Evolutionary conservation across 2,329 filamentous ascomycete species (phyloP).

Genomic region (Xylaria sp.): DNA sequence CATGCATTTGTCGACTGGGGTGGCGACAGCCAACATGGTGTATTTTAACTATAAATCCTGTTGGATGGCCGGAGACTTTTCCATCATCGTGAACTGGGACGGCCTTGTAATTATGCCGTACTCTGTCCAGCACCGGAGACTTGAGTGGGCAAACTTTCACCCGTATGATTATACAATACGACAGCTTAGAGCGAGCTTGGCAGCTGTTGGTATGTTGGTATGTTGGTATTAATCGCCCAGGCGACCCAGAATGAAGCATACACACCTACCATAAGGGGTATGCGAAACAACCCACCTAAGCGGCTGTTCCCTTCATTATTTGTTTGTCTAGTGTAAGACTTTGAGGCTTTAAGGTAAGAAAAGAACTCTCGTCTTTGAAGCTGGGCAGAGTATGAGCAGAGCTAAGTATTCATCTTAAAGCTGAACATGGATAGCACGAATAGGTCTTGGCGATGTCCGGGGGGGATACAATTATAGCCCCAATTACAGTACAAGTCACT

Average conservation of each 20-base stretch:
- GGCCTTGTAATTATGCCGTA: slow-evolving; percentile 13
- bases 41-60: neutral
- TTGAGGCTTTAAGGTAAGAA: no score
- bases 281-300: no score
- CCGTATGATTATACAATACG: slow-evolving; percentile 9
- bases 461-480: no score
- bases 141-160: slow-evolving; percentile 16
- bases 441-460: no score
- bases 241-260: no score
- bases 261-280: no score
- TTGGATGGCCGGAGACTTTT: slow-evolving; percentile 3
- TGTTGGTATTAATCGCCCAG: no score
- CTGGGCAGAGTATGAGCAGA: neutral
- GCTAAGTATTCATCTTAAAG: neutral
- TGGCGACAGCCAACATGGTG: neutral
- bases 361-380: neutral
- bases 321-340: no score
- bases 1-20: neutral
- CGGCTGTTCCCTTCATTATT: no score
- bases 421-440: neutral
- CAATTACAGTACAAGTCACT: neutral
- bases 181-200: no score
- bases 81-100: neutral
- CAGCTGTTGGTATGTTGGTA: no score
- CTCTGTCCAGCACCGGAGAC: slow-evolving; percentile 17